phyloP scores from a whole-genome alignment of 2,329 filamentous ascomycete species.

The Hypoxylon sp. region DNA sequence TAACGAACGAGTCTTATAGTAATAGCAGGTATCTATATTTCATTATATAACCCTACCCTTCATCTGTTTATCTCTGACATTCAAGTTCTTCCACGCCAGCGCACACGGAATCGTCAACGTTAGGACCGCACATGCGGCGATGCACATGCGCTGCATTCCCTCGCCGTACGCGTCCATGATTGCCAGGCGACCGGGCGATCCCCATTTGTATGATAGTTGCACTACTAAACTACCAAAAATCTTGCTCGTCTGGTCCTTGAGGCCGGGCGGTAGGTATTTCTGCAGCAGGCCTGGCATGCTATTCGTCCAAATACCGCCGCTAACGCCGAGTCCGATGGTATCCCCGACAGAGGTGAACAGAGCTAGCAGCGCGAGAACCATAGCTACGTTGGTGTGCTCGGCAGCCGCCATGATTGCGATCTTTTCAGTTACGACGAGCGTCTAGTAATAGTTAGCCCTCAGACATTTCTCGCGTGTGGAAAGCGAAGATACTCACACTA shows the following conservation, averaged over 20 bases:
- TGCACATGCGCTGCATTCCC: slow-evolving; percentile 24
- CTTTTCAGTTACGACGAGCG: slow-evolving; percentile 69
- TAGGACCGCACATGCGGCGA: slow-evolving; percentile 15
- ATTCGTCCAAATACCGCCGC: slow-evolving; percentile 72
- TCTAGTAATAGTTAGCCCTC: slow-evolving; percentile 24
- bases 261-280: slow-evolving; percentile 61
- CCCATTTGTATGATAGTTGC: slow-evolving; percentile 65
- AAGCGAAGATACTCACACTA: slow-evolving; percentile 51
- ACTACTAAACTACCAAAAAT: slow-evolving; percentile 67
- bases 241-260: slow-evolving; percentile 54
- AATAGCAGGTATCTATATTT: background rate
- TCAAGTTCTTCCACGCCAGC: slow-evolving; percentile 9
- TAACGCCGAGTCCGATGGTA: slow-evolving; percentile 70
- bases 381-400: slow-evolving; percentile 68
- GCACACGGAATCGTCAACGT: slow-evolving; percentile 10
- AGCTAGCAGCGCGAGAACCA: slow-evolving; percentile 68
- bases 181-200: slow-evolving; percentile 62
- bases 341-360: slow-evolving; percentile 70
- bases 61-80: slow-evolving; percentile 20
- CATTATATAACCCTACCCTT: slow-evolving; percentile 12
- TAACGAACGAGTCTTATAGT: background rate
- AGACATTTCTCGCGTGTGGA: background rate
- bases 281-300: slow-evolving; percentile 65
- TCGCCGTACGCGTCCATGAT: slow-evolving; percentile 68
- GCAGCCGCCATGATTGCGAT: slow-evolving; percentile 71